Conservation (phyloP, 495 filamentous ascomycete species). For the Apodospora peruviana region DNA sequence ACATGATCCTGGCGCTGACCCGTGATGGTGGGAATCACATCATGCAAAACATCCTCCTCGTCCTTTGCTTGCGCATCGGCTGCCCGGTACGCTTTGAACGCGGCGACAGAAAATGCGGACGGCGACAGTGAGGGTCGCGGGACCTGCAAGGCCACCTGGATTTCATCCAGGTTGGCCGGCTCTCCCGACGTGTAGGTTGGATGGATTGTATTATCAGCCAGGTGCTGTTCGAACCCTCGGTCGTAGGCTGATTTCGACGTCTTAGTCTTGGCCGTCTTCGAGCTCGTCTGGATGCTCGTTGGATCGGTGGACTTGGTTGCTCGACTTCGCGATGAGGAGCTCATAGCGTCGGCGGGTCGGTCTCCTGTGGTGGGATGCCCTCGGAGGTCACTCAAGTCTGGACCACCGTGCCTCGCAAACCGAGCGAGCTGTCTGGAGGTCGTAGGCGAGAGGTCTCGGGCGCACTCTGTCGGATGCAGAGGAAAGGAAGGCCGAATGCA, state of each 20-base stretch:
- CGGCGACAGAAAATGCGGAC: not conserved
- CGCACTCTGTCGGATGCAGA: not conserved
- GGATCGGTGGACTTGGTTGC: not conserved
- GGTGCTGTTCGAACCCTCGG: not conserved
- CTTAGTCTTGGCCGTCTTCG: not conserved
- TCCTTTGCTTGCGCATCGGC: not conserved
- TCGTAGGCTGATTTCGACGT: not conserved
- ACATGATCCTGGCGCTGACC: not conserved
- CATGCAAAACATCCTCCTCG: not conserved
- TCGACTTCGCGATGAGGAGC: not conserved
- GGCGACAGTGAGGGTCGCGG: not conserved
- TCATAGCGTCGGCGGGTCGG: not conserved
- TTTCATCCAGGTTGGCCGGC: not conserved
- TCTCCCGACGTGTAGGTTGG: not conserved
- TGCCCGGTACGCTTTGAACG: not conserved
- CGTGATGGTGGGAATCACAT: not conserved
- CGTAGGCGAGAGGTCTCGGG: not conserved
- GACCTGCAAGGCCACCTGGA: not conserved
- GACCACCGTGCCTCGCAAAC: not conserved
- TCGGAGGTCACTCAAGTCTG: not conserved
- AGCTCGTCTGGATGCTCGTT: not conserved
- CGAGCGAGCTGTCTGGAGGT: not conserved
- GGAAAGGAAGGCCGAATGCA: not conserved
- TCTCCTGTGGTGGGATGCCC: not conserved
- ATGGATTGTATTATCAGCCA: not conserved